Conservation (phyloP, 2,329 filamentous ascomycete species). For the Byssochlamys sp. region DNA sequence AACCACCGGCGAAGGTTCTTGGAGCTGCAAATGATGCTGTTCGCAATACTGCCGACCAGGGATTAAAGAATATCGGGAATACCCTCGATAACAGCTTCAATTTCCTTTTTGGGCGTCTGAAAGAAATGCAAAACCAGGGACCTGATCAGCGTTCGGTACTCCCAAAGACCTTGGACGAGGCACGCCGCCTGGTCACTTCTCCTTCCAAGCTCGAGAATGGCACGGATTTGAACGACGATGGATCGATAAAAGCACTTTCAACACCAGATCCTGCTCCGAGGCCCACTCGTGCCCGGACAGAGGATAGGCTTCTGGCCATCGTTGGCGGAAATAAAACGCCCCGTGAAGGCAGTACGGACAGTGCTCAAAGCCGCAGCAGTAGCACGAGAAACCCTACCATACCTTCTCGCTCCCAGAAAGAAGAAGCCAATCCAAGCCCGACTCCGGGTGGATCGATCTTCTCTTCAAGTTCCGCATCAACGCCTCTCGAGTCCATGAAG, state of each 20-base stretch:
- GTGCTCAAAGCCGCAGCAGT: conserved; percentile 35
- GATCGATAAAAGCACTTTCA: conserved; percentile 38
- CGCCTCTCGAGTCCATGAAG: conserved; percentile 70
- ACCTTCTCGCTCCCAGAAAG: conserved; percentile 8
- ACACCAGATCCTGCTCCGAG: conserved; percentile 24
- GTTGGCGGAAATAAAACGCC: conserved; percentile 55
- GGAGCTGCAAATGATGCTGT: conserved; percentile 76
- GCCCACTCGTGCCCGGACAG: conserved; percentile 35
- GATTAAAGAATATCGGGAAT: conserved; percentile 81
- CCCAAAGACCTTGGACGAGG: conserved; percentile 87
- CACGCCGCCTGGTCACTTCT: conserved; percentile 68
- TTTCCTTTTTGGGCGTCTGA: conserved; percentile 79
- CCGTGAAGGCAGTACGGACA: conserved; percentile 70
- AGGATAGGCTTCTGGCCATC: conserved; percentile 61
- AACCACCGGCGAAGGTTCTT: conserved; percentile 70
- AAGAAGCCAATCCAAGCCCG: conserved; percentile 9
- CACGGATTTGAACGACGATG: conserved; percentile 42
- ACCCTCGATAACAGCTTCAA: conserved; percentile 88
- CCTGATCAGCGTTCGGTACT: conserved; percentile 41
- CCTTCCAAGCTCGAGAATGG: conserved; percentile 40
- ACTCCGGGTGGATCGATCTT: conserved; percentile 9
- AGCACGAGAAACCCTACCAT: conserved; percentile 28
- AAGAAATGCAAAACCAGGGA: conserved; percentile 51
- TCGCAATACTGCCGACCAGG: conserved; percentile 78
- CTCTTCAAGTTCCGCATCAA: conserved; percentile 26